phyloP scores from a whole-genome alignment of 140 eudicot genomes.

The Erigeron philadelphicus region DNA sequence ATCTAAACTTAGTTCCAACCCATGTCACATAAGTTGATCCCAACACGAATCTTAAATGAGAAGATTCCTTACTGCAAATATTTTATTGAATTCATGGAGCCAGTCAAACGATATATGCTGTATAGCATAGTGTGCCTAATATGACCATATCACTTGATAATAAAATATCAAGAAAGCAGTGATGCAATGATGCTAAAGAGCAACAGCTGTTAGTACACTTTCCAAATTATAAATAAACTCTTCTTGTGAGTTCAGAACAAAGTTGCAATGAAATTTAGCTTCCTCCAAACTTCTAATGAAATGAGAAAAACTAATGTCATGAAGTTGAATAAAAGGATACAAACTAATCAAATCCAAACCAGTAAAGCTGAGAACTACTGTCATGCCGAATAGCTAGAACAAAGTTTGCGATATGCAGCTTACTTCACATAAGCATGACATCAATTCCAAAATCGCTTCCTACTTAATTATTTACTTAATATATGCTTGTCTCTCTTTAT shows the following conservation, averaged over 20 bases:
- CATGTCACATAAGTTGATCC: conserved; percentile 9
- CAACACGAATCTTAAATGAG: conserved; percentile 11
- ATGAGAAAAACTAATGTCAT: background rate
- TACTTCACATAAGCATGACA: too few species aligned
- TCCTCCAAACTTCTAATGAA: background rate
- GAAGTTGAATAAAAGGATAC: background rate
- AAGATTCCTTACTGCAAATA: conserved; percentile 19
- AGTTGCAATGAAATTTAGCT: background rate
- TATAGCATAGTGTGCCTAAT: conserved; percentile 8
- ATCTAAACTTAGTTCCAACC: background rate
- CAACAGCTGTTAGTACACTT: background rate
- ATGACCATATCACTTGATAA: conserved; percentile 11
- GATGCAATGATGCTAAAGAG: background rate
- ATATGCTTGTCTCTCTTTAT: too few species aligned
- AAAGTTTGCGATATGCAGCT: too few species aligned
- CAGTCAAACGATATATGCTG: conserved; percentile 3
- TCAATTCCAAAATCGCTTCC: too few species aligned
- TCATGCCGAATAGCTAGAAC: too few species aligned
- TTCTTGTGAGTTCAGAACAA: background rate
- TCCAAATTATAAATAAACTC: background rate
- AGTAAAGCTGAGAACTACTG: background rate
- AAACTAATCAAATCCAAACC: background rate
- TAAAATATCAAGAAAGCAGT: conserved; percentile 12
- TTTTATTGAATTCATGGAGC: conserved; percentile 15
- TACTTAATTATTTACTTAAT: too few species aligned